Evolutionary conservation across 805 yeast genomes (phyloP).

Genomic region (Nakazawaea wyomingensis): DNA sequence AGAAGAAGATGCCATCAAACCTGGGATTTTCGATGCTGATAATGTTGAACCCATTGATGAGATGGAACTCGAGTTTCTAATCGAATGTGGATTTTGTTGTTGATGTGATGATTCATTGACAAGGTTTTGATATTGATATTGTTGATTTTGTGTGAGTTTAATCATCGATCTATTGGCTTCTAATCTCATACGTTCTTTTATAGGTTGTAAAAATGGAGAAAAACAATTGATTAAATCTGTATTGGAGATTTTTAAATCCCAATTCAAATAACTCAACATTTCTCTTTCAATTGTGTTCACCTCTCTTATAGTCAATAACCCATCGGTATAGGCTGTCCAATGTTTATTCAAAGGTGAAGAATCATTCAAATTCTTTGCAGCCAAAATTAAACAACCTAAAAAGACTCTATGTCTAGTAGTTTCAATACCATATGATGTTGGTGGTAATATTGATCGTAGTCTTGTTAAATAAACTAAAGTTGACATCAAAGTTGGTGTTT

Average conservation of each 20-base stretch:
- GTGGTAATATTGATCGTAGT: conserved; percentile 72
- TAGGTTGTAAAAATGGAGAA: conserved; percentile 70
- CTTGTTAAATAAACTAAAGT: conserved; percentile 78
- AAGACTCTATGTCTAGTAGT: conserved; percentile 93
- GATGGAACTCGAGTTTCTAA: conserved; percentile 2
- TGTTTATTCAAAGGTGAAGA: conserved; percentile 93
- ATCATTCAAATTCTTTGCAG: conserved; percentile 92
- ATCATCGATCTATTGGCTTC: conserved; percentile 7
- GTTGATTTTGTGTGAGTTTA: conserved; percentile 7
- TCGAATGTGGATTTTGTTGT: neutral
- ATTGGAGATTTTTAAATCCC: conserved; percentile 73
- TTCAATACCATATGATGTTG: conserved; percentile 85
- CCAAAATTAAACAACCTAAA: conserved; percentile 78
- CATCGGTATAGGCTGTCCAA: conserved; percentile 92
- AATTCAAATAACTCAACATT: conserved; percentile 71
- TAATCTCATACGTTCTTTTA: conserved; percentile 45
- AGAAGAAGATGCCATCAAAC: conserved; percentile 9
- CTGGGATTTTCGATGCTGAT: conserved; percentile 3
- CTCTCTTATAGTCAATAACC: conserved; percentile 68
- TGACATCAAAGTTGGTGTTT: conserved; percentile 93
- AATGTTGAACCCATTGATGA: neutral
- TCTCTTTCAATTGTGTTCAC: conserved; percentile 91
- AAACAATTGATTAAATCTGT: conserved; percentile 66
- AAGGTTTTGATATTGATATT: neutral
- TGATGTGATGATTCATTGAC: neutral